Evolutionary conservation across 2,329 filamentous ascomycete species (phyloP), one percentile per base, ranked within the genome.

Genomic region (Hymenoscyphus repandus): DNA sequence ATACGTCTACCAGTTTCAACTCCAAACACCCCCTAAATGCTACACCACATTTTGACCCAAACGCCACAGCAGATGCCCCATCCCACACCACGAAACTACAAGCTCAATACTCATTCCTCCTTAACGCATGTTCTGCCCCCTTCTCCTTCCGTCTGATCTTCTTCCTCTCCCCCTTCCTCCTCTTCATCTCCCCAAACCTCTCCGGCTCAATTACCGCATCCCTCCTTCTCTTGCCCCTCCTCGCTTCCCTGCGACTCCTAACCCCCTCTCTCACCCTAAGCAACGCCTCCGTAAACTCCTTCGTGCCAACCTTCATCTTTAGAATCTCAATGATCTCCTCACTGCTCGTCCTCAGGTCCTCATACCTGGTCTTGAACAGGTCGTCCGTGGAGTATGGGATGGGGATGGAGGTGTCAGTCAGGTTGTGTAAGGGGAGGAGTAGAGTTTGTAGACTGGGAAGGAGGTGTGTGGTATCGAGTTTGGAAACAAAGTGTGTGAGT

Each of bases 121-220:
- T 56, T 42, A 42, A 54, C 39, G 86, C 83, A 65, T 87, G 82
- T 71, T 90, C 85, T 59, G 76, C 72, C 0, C 86, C 85, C 68
- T 81, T 88, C 68, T 86, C 86, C 77, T 90, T 95, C 67, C 85
- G 83, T 69, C 84, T 82, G 61, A 86, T 85, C 72, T 85, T 90
- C 75, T 93, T 93, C 74, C 85, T 83, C 66, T 93, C 89, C 55
- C 87, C 78, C 74, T 86, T 90, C 74, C 85, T 88, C 66, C 80
- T 83, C 82, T 96, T 96, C 61, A 86, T 83, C 64, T 78, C 75
- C 27, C 84, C 88, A 61, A 83, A 83, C 65, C 77, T 85, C 71
- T 93, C 92, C 1, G 93, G 93, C 64, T 86, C 81, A 45, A 79
- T 79, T 20, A 99, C 83, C 10, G 88, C 88, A 66, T 95, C 91